These are phyloP conservation scores for Neonectria coccinea DNA, from an alignment of 2,329 filamentous ascomycete species.

Conservation along the genomic window DNA sequence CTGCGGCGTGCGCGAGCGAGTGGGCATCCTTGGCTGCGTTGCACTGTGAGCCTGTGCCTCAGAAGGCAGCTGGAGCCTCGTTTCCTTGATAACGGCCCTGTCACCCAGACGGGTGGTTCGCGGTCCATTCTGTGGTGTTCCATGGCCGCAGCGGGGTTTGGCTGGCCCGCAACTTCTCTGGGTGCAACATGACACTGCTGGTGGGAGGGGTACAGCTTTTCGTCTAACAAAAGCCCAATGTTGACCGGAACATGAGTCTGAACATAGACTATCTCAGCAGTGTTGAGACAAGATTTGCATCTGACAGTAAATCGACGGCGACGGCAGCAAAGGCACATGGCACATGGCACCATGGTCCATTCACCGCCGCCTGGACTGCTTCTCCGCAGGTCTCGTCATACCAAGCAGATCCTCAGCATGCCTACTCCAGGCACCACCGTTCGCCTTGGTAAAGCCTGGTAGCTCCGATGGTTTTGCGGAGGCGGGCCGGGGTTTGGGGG, in stretches of 20 bases:
- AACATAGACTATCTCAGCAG: not conserved
- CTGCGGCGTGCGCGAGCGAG: not conserved
- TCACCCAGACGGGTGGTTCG: conserved; percentile 6
- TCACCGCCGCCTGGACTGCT: conserved; percentile 21
- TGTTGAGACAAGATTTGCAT: not conserved
- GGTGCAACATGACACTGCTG: conserved; percentile 4
- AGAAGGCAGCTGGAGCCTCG: conserved; percentile 23
- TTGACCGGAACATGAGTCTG: not conserved
- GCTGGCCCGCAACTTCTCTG: not conserved
- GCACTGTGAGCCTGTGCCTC: not conserved
- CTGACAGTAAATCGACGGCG: not conserved
- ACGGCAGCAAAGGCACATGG: no score
- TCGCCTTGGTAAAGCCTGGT: conserved; percentile 61
- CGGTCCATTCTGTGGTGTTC: conserved; percentile 12
- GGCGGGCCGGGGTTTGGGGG: conserved; percentile 6
- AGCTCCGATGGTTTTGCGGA: conserved; percentile 39
- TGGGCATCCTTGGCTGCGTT: conserved; percentile 6
- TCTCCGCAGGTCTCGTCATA: conserved; percentile 63
- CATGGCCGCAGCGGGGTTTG: not conserved
- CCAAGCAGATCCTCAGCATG: conserved; percentile 76
- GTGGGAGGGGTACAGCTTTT: not conserved
- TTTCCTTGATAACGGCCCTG: conserved; percentile 6
- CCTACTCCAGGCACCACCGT: conserved; percentile 74
- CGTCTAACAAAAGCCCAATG: not conserved
- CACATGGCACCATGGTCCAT: not conserved